A percentile compares a stretch with the other conserved stretches of the same genome.
Conservation (phyloP, 352 stramenopile genomes). For the Phytophthora idaei region DNA sequence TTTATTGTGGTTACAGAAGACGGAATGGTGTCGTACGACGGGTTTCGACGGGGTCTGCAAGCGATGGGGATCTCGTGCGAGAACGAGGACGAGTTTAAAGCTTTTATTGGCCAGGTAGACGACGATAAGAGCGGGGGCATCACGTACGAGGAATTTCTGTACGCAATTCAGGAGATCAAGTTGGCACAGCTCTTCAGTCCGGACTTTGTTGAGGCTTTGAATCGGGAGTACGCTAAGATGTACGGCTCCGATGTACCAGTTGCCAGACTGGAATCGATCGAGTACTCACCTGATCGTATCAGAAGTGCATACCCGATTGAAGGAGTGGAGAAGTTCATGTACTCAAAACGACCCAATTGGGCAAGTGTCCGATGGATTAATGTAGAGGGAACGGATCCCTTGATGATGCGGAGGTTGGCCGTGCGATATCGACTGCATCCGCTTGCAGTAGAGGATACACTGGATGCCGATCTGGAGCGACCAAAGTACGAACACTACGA, state of each 20-base stretch:
- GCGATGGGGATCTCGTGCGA: conserved; percentile 79
- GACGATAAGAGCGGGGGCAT: conserved; percentile 85
- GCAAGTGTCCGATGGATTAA: conserved; percentile 86
- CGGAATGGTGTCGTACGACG: conserved; percentile 78
- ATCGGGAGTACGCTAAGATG: conserved; percentile 27
- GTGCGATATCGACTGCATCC: conserved; percentile 87
- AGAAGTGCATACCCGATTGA: conserved; percentile 74
- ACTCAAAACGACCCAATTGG: conserved; percentile 77
- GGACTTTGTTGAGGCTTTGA: conserved; percentile 49
- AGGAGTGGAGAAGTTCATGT: conserved; percentile 84
- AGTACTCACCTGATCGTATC: conserved; percentile 82
- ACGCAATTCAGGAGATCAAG: conserved; percentile 90
- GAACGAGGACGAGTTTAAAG: conserved; percentile 64
- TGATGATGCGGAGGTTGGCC: conserved; percentile 72
- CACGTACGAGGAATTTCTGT: conserved; percentile 86
- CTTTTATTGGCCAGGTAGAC: conserved; percentile 81
- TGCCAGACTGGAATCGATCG: conserved; percentile 61
- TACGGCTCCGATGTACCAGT: conserved; percentile 21
- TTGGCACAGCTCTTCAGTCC: conserved; percentile 83
- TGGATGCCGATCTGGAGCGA: conserved; percentile 78
- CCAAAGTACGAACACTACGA: conserved; percentile 90
- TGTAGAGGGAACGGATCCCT: conserved; percentile 62
- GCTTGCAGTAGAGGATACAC: conserved; percentile 81
- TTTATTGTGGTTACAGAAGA: conserved; percentile 28
- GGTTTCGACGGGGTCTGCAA: conserved; percentile 71